A percentile compares a stretch with the other conserved stretches of the same genome.
These are phyloP conservation scores for Saposhnikovia divaricata DNA, from an alignment of 129 eudicot species.

Conservation along the genomic window DNA sequence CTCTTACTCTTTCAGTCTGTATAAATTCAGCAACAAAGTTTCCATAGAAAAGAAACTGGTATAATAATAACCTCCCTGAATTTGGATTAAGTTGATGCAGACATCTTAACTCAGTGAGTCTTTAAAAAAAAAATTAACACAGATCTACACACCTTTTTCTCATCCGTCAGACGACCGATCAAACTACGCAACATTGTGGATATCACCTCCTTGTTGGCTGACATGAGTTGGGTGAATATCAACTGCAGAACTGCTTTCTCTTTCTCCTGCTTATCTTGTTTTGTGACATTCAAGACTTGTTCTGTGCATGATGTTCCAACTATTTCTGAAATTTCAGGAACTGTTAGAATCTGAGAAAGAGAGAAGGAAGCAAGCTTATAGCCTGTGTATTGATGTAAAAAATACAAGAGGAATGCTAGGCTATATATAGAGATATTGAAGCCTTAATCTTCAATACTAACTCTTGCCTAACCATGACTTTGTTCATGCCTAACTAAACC, in stretches of 20 bases:
- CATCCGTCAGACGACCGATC: slow-evolving; percentile 44
- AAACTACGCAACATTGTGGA: slow-evolving; percentile 41
- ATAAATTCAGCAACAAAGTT: neutral
- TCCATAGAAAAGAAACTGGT: neutral
- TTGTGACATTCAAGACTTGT: slow-evolving; percentile 32
- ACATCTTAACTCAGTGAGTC: neutral
- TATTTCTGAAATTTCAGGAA: slow-evolving; percentile 80
- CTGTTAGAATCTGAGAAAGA: no score
- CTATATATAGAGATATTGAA: no score
- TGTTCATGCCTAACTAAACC: no score
- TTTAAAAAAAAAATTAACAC: neutral
- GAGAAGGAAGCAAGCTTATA: no score
- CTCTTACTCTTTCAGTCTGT: neutral
- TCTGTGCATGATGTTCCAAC: slow-evolving; percentile 44
- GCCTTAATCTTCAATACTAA: no score
- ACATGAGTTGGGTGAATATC: slow-evolving; percentile 69
- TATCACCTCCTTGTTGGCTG: slow-evolving; percentile 48
- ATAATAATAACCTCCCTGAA: neutral
- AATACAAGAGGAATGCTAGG: no score
- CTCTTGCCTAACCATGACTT: no score
- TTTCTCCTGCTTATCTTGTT: slow-evolving; percentile 41
- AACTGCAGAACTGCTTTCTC: slow-evolving; percentile 42
- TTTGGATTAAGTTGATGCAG: neutral
- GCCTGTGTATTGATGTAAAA: no score
- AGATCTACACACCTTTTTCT: slow-evolving; percentile 35